Base-by-base conservation (phyloP, 306 rosid genomes). In the Vicia sativa region DNA sequence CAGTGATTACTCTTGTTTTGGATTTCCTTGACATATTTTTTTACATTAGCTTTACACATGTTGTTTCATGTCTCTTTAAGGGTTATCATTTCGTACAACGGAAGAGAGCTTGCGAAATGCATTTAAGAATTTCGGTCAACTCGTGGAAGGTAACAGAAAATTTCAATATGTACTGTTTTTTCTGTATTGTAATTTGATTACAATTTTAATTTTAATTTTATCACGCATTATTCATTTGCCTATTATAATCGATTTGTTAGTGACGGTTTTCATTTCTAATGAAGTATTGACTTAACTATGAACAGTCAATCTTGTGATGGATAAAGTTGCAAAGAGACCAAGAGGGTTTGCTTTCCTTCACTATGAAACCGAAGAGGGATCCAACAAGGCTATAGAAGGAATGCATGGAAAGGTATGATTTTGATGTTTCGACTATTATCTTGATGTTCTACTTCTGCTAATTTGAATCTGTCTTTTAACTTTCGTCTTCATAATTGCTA, bases 271-370 rank as follows among this genome's bases (percentile, higher is more conserved):
- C 15, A 18, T 42, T 60, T 15, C 11, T 65, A 21, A 59, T 50
- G 46, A 5, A 56, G 37, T 5, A 35, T 57, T 43, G 9, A 6
- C 68, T 60, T 14, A 8, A 62, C 60, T 28, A 70, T 43, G 64
- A 71, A 41, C 83, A 92, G 98, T 89, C 34, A 92, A 90, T 64
- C 75, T 92, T 71, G 96, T 90, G 85, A 92, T 92, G 98, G 98
- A 92, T 83, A 89, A 69, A 80, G 62, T 92, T 59, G 98, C 98
- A 29, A 86, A 89, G 28, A 80, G 98, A 79, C 96, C 96, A 16
- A 90, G 96, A 82, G 98, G 98, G 45, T 92, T 92, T 80, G 96
- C 96, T 8, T 92, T 92, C 75, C 88, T 92, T 43, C 86, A 80
- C 26, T 92, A 92, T 60, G 88, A 83, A 73, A 81, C 91, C 1